A percentile compares a stretch with the other conserved stretches of the same genome.
Conservation (phyloP, 305 asterid species). For the Fraxinus velutina region DNA sequence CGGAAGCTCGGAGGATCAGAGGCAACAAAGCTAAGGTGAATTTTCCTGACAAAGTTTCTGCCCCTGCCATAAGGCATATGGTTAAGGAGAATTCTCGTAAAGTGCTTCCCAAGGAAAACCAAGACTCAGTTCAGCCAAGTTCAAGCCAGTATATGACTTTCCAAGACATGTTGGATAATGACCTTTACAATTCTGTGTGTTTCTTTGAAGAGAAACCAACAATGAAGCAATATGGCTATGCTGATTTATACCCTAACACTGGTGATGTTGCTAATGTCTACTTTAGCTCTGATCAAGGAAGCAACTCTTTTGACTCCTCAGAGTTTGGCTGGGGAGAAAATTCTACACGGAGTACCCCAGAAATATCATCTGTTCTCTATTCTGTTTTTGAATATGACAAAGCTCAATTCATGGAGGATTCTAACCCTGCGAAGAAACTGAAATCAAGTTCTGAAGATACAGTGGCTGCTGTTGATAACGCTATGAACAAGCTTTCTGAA, state of each 20-base stretch:
- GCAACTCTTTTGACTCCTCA: background rate
- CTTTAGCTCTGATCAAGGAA: background rate
- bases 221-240: background rate
- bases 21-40: background rate
- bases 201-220: background rate
- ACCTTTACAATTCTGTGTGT: background rate
- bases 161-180: background rate
- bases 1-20: background rate
- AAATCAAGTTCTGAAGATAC: background rate
- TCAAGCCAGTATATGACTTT: background rate
- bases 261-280: background rate
- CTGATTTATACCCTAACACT: background rate
- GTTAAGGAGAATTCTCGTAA: background rate
- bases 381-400: background rate
- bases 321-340: background rate
- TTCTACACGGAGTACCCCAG: background rate
- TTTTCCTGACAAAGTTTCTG: background rate
- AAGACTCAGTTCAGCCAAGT: background rate
- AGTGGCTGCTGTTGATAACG: background rate
- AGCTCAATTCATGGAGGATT: background rate
- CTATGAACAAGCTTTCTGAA: conserved; percentile 32
- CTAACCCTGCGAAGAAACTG: background rate
- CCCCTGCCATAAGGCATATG: background rate
- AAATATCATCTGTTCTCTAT: background rate
- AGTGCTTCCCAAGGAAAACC: background rate